phyloP scores from a whole-genome alignment of 2,329 filamentous ascomycete genomes.

The Chaetomium globosum region DNA sequence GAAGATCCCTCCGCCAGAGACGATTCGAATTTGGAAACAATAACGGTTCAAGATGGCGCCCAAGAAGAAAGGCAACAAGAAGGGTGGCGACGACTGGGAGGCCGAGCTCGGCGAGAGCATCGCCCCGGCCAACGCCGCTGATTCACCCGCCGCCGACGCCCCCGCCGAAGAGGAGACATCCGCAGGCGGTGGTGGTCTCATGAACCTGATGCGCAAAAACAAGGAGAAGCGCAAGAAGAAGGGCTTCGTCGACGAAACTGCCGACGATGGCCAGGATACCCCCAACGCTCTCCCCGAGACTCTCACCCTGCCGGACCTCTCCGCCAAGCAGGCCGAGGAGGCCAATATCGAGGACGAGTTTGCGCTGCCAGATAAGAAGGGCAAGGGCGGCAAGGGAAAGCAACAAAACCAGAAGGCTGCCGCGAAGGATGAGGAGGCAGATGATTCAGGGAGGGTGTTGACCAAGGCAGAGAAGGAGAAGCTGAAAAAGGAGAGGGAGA shows the following conservation, averaged over 20 bases:
- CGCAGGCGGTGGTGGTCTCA: constrained; percentile 66
- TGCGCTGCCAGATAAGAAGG: constrained; percentile 75
- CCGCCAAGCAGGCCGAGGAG: constrained; percentile 75
- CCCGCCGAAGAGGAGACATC: constrained; percentile 58
- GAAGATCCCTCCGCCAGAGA: constrained; percentile 2
- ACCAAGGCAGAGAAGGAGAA: constrained; percentile 99
- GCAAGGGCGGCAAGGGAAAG: constrained; percentile 61
- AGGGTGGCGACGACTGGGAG: constrained; percentile 90
- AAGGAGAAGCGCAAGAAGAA: constrained; percentile 90
- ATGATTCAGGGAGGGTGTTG: constrained; percentile 69
- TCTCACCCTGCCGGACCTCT: constrained; percentile 52
- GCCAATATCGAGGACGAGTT: constrained; percentile 85
- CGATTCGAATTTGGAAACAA: neutral
- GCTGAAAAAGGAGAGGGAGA: constrained; percentile 96
- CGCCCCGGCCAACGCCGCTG: constrained; percentile 61
- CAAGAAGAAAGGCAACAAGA: constrained; percentile 85
- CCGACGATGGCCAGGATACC: constrained; percentile 68
- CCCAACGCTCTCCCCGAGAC: constrained; percentile 43
- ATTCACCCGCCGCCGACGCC: constrained; percentile 54
- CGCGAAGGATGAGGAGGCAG: constrained; percentile 50
- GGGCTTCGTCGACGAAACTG: constrained; percentile 68
- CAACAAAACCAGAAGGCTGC: constrained; percentile 52
- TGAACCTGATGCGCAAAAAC: constrained; percentile 80
- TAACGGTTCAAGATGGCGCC: constrained; percentile 69
- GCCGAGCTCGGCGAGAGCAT: constrained; percentile 81